phyloP scores from a whole-genome alignment of 345 rosid genomes.

The Nasturtium officinale region DNA sequence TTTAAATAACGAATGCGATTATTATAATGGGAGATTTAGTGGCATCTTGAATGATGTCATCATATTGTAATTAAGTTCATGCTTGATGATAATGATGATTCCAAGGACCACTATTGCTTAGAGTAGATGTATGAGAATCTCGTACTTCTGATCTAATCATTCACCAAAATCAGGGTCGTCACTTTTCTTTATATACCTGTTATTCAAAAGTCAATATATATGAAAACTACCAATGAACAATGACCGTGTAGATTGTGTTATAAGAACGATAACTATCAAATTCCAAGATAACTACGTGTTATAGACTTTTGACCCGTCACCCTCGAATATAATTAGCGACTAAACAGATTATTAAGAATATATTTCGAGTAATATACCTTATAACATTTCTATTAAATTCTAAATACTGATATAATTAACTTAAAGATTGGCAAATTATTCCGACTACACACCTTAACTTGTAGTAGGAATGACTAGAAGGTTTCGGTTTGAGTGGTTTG shows the following conservation, averaged over 20 bases:
- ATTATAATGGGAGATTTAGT: neutral
- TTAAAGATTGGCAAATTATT: neutral
- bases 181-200: neutral
- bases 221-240: slow-evolving; percentile 10
- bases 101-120: slow-evolving; percentile 17
- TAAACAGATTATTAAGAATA: neutral
- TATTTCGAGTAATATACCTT: neutral
- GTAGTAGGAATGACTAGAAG: neutral
- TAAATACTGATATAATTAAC: slow-evolving; percentile 9
- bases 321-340: neutral
- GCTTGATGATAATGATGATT: slow-evolving; percentile 12
- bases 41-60: slow-evolving; percentile 27
- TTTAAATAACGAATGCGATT: neutral
- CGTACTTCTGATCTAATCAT: slow-evolving; percentile 22
- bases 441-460: neutral
- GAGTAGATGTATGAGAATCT: slow-evolving; percentile 26
- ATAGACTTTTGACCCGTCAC: slow-evolving; percentile 18
- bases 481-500: neutral
- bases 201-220: slow-evolving; percentile 18
- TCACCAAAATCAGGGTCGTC: neutral
- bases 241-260: slow-evolving; percentile 16
- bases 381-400: neutral
- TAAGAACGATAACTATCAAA: neutral
- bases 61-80: slow-evolving; percentile 5
- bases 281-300: neutral